Evolutionary conservation across 2,329 filamentous ascomycete species (phyloP).

Genomic region (Beauveria bassiana): DNA sequence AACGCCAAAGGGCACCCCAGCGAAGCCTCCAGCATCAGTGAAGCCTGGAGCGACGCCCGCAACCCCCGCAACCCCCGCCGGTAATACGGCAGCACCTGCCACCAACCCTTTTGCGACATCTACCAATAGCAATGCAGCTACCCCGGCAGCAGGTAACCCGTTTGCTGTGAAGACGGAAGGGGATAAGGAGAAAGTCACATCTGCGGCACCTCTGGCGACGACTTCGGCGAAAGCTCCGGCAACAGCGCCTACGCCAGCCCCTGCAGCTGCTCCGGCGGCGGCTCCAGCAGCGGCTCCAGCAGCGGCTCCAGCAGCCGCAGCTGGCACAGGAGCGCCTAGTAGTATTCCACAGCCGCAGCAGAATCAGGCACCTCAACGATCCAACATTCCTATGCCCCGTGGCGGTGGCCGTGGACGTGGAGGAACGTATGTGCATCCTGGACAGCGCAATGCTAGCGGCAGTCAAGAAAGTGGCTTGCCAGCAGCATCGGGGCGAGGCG

Average conservation of each 20-base stretch:
- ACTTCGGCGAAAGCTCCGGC: constrained; percentile 11
- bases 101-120: constrained; percentile 14
- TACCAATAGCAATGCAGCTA: constrained; percentile 16
- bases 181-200: constrained; percentile 12
- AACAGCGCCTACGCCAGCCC: constrained; percentile 8
- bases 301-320: constrained; percentile 11
- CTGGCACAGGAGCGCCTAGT: constrained; percentile 6
- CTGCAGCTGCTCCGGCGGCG: constrained; percentile 10
- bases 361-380: constrained; percentile 18
- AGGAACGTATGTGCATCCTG: constrained; percentile 29
- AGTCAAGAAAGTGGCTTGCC: constrained; percentile 26
- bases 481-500: constrained; percentile 25
- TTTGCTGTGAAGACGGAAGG: constrained; percentile 19
- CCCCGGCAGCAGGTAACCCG: constrained; percentile 20
- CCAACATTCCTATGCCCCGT: constrained; percentile 34
- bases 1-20: constrained; percentile 16
- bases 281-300: constrained; percentile 15
- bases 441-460: constrained; percentile 28
- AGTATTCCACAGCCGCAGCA: constrained; percentile 12
- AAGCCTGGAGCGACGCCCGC: neutral
- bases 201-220: constrained; percentile 10
- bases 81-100: neutral
- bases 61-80: neutral
- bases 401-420: constrained; percentile 33
- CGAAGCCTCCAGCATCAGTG: constrained; percentile 10